Evolutionary conservation across 2,329 filamentous ascomycete genomes (phyloP).

Genomic region (Cercospora canescens): DNA sequence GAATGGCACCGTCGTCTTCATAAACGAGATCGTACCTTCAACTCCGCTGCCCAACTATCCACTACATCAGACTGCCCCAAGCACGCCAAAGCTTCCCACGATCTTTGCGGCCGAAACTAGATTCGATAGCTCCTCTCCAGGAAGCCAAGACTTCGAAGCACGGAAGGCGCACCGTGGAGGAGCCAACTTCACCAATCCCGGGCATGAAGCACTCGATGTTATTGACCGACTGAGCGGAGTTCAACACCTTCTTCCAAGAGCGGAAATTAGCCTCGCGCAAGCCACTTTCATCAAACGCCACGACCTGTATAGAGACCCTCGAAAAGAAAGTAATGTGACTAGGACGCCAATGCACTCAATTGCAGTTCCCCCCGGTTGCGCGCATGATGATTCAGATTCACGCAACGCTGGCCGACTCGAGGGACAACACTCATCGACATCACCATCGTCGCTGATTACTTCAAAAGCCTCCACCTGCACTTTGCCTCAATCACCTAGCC

Average conservation of each 20-base stretch:
- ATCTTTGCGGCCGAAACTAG: background rate
- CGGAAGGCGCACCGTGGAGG: background rate
- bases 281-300: background rate
- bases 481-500: background rate
- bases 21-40: background rate
- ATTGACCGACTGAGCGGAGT: background rate
- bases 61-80: background rate
- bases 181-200: background rate
- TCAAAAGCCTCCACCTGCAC: background rate
- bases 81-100: background rate
- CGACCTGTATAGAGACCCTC: background rate
- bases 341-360: background rate
- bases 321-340: background rate
- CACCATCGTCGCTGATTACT: background rate
- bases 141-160: background rate
- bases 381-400: background rate
- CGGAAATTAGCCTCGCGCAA: background rate
- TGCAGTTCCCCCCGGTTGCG: background rate
- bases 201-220: background rate
- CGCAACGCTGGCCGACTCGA: background rate
- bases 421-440: background rate
- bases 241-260: background rate
- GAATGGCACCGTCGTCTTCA: background rate
- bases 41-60: background rate
- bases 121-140: background rate